These are phyloP conservation scores for Guyanaporus albipodus DNA, from an alignment of 768 basidiomycete genomes.

Conservation along the genomic window DNA sequence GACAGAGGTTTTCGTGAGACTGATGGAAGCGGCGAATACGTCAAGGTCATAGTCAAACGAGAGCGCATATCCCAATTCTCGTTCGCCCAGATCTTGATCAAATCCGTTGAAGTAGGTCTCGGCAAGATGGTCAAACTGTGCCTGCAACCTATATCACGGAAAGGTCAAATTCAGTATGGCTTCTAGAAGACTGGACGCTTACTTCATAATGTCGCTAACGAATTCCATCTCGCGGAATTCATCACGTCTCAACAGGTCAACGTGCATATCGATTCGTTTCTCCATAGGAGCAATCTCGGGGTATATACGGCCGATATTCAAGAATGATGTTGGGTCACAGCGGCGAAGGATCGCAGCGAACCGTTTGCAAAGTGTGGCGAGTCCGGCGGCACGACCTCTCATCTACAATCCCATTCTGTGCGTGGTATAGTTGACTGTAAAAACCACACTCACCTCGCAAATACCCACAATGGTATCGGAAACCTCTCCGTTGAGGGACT, in stretches of 20 bases:
- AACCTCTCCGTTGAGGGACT: conserved; percentile 75
- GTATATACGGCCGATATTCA: conserved; percentile 78
- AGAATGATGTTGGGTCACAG: conserved; percentile 81
- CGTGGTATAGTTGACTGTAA: background rate
- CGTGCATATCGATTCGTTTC: conserved; percentile 87
- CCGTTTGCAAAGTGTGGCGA: conserved; percentile 83
- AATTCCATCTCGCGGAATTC: conserved; percentile 95
- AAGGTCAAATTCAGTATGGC: background rate
- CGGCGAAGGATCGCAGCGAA: conserved; percentile 81
- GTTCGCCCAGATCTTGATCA: conserved; percentile 86
- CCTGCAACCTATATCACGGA: conserved; percentile 63
- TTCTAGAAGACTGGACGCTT: conserved; percentile 26
- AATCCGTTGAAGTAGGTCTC: conserved; percentile 81
- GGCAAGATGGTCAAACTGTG: conserved; percentile 89
- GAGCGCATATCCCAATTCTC: conserved; percentile 77
- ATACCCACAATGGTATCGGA: conserved; percentile 89
- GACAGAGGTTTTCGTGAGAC: conserved; percentile 84
- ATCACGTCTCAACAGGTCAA: conserved; percentile 77
- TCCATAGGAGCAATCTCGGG: conserved; percentile 86
- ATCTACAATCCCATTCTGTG: conserved; percentile 45
- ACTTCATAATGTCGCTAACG: conserved; percentile 87
- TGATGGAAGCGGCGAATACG: conserved; percentile 88
- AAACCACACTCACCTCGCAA: conserved; percentile 65
- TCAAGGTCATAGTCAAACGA: conserved; percentile 91
- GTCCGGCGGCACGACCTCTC: conserved; percentile 74